Conservation (phyloP, 2,329 filamentous ascomycete genomes). For the Penicillium freii region DNA sequence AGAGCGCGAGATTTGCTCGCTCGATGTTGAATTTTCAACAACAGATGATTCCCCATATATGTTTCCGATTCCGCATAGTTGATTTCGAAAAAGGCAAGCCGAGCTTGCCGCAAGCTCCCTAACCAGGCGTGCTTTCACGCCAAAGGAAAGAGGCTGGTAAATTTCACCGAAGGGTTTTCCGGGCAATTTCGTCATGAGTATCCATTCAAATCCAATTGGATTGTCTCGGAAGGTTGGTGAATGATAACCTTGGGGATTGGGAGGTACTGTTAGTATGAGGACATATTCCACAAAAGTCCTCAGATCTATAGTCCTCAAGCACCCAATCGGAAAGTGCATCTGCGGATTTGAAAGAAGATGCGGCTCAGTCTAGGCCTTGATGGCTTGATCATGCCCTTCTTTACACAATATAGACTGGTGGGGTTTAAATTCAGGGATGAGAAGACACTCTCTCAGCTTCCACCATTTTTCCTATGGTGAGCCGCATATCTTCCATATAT, state of each 20-base stretch:
- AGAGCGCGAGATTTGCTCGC: neutral
- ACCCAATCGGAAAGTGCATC: no score
- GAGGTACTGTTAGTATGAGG: neutral
- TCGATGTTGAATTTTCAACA: neutral
- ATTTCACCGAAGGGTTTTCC: slow-evolving; percentile 6
- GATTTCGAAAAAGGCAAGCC: slow-evolving; percentile 4
- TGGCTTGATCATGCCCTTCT: no score
- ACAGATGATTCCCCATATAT: neutral
- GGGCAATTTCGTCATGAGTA: slow-evolving; percentile 13
- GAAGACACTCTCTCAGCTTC: no score
- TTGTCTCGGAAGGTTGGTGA: slow-evolving; percentile 15
- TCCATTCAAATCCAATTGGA: slow-evolving; percentile 21
- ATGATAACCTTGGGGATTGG: slow-evolving; percentile 14
- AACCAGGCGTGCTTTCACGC: slow-evolving; percentile 5
- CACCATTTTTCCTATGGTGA: no score
- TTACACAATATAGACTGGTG: no score
- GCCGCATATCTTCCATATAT: no score
- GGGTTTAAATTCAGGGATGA: no score
- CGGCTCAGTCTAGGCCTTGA: no score
- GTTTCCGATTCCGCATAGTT: slow-evolving; percentile 1
- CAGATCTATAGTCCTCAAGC: no score
- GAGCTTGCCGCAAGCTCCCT: slow-evolving; percentile 5
- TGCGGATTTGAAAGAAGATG: no score
- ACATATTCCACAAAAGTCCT: no score
- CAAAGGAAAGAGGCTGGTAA: slow-evolving; percentile 9